These are phyloP conservation scores for Botrytis paeoniae DNA, from an alignment of 2,329 filamentous ascomycete species.

Conservation along the genomic window DNA sequence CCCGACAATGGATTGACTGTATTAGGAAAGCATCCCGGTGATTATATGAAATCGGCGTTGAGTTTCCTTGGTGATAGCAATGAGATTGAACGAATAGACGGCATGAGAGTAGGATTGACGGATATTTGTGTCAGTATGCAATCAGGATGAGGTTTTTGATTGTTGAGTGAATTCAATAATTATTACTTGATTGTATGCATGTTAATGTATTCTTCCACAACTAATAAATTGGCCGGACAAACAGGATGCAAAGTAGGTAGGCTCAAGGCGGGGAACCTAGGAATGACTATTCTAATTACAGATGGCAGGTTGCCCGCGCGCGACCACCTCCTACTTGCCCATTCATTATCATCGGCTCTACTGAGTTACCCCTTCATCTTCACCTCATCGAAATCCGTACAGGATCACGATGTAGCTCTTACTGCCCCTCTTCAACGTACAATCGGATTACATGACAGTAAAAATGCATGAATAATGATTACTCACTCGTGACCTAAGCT, in stretches of 20 bases:
- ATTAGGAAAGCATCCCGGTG: not conserved
- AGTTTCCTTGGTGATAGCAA: not conserved
- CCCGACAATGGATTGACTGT: not conserved
- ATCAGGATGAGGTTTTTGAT: not conserved
- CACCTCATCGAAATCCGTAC: not conserved
- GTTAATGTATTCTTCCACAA: not conserved
- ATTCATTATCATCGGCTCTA: not conserved
- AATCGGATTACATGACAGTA: not conserved
- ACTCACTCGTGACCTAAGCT: not conserved
- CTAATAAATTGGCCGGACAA: not conserved
- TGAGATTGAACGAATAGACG: not conserved
- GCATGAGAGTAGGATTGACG: not conserved
- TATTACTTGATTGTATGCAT: not conserved
- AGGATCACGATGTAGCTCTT: slow-evolving; percentile 1
- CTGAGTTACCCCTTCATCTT: not conserved
- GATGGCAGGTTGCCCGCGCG: not conserved
- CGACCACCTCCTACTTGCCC: not conserved
- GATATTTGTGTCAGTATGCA: not conserved
- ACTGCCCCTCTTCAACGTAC: not conserved
- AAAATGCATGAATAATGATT: not conserved
- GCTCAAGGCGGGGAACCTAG: not conserved
- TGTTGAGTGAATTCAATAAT: not conserved
- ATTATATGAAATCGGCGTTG: not conserved
- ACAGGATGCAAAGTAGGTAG: not conserved
- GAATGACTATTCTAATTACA: not conserved